Base-by-base conservation (phyloP, 805 yeast species). In the Torulaspora gathmanii region DNA sequence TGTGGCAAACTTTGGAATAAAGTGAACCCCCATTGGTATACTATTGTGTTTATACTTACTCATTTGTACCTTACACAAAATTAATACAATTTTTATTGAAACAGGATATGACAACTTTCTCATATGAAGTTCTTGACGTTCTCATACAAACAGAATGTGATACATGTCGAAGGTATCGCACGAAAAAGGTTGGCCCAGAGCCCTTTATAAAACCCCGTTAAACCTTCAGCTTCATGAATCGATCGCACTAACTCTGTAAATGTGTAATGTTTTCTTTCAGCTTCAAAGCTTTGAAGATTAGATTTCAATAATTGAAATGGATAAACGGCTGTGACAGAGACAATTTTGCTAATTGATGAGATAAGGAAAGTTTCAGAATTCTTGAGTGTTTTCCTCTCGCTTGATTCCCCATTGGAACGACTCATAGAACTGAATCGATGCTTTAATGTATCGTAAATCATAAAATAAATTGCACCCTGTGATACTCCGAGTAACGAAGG, bases 111-210 rank as follows among this genome's bases (percentile, higher is more conserved):
- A 27, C 19, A 9, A 22, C 15, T 11, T 15, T 17, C 28, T 49
- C 30, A 61, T 19, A 60, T 35, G 37, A 53, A 34, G 35, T 58
- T 60, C 41, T 68, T 74, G 51, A 78, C 69, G 31, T 75, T 71
- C 60, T 93, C 99, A 58, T 93, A 93, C 4, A 85, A 85, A 4
- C 84, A 71, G 61, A 93, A 88, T 0, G 98, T 93, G 10, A 90
- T 77, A 59, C 96, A 86, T 3, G 97, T 90, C 1, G 96, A 89
- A 0, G 99, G 99, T 4, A 93, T 73, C 0, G 91, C 96, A 37
- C 98, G 71, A 1, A 86, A 47, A 13, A 91, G 60, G 52, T 89
- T 90, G 1, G 95, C 83, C 1, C 79, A 67, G 13, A 93, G 64
- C 0, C 99, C 99, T 53, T 84, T 82, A 63, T 93, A 93, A 49